phyloP scores from a whole-genome alignment of 2,329 filamentous ascomycete species.

The Colletotrichum kahawae region DNA sequence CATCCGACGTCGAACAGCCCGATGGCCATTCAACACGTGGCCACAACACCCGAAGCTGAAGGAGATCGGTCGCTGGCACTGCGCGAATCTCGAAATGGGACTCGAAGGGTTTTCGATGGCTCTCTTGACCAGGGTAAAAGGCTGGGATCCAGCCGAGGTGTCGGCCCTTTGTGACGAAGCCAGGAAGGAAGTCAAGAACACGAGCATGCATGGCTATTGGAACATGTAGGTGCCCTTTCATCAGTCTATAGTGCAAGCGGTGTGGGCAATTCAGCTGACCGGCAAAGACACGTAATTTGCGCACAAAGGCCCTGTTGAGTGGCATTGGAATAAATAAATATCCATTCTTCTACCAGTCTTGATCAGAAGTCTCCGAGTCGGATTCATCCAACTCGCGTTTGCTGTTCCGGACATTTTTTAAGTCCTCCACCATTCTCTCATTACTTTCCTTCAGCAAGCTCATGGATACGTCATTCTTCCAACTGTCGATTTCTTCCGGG shows the following conservation, averaged over 20 bases:
- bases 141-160: slow-evolving; percentile 36
- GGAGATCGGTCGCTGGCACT: slow-evolving; percentile 20
- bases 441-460: background rate
- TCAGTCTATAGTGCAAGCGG: background rate
- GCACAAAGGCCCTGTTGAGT: background rate
- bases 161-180: slow-evolving; percentile 25
- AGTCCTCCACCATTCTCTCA: background rate
- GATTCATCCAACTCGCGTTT: background rate
- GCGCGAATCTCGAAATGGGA: slow-evolving; percentile 34
- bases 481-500: background rate
- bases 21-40: slow-evolving; percentile 24
- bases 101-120: slow-evolving; percentile 39
- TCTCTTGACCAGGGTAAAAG: slow-evolving; percentile 39
- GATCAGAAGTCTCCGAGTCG: background rate
- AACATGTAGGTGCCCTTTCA: background rate
- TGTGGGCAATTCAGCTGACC: background rate
- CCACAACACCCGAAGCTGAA: slow-evolving; percentile 21
- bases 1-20: background rate
- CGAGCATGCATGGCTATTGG: slow-evolving; percentile 30
- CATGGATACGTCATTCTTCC: background rate
- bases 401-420: background rate
- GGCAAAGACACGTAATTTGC: background rate
- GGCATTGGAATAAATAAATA: background rate
- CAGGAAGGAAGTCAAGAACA: slow-evolving; percentile 26
- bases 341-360: background rate